Evolutionary conservation across 139 green algal genomes (phyloP), one percentile per base, ranked within the genome.

Genomic region (Closterium sp.): DNA sequence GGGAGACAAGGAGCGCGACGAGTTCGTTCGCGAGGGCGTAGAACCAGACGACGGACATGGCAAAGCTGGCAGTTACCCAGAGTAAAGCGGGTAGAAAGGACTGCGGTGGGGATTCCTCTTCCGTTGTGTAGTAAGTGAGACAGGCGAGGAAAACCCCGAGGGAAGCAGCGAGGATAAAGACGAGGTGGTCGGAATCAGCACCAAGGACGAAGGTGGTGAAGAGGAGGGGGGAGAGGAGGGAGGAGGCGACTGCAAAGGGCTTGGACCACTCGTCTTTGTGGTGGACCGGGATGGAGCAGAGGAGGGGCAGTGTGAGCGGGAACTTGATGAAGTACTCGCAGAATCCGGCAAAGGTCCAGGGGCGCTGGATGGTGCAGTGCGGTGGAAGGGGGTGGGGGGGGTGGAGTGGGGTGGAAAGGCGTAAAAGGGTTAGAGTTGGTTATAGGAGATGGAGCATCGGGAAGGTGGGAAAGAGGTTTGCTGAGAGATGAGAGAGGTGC

Each of bases 21-120:
- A 96, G 84, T 85, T 96, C 95, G 24, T 93, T 86, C 9, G 95
- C 95, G 31, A 93, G 86, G n/a, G 94, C 31, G 13, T 94, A 93
- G 85, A 96, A 95, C 95, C 95, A 96, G 9, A 89, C 27, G 4
- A 95, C 70, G 91, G 91, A 94, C 93, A 95, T 95, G 30, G 91
- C 73, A 62, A 95, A 95, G 4, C 91, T 45, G 73, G 30, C 91
- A n/a, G 84, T 31, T 31, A 92, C n/a, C 93, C 93, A 94, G 21
- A 85, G 70, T 19, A 94, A 73, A 30, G 29, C 13, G 50, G 50
- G 50, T 73, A 73, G 13, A 73, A 73, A 87, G n/a, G 84, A 31
- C 84, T 30, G n/a, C 21, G 84, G n/a, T 2, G 84, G 84, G 84
- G 21, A 30, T 87, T 31, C 62, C 32, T 79, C n/a, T 9, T 42